Percentiles rank a stretch among this genome's conserved stretches.
Evolutionary conservation across 768 basidiomycete genomes (phyloP).

Genomic region (Lactarius evosmus): DNA sequence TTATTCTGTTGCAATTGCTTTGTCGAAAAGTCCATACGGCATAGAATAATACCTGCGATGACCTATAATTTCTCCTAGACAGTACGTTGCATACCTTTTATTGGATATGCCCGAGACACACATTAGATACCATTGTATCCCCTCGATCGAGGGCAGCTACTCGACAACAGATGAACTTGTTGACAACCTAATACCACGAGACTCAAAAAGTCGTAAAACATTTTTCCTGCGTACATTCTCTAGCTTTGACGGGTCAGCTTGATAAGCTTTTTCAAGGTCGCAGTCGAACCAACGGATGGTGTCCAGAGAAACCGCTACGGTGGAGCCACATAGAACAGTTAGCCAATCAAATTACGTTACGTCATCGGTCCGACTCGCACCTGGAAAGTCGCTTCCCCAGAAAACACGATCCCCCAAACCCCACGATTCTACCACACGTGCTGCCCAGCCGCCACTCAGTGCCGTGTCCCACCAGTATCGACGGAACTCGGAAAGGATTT

Average conservation of each 20-base stretch:
- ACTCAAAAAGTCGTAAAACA: conserved; percentile 47
- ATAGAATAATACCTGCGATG: neutral
- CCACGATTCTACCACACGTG: conserved; percentile 52
- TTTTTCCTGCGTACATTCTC: conserved; percentile 47
- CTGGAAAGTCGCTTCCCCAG: conserved; percentile 77
- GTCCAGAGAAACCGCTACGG: conserved; percentile 24
- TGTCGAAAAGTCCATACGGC: neutral
- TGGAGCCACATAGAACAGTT: neutral
- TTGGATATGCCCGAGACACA: neutral
- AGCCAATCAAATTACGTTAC: neutral
- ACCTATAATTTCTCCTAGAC: neutral
- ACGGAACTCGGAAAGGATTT: conserved; percentile 66
- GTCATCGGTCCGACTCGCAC: conserved; percentile 35
- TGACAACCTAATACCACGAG: conserved; percentile 14
- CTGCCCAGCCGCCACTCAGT: conserved; percentile 54
- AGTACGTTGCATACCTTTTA: neutral
- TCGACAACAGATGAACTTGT: neutral
- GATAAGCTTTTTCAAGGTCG: conserved; percentile 30
- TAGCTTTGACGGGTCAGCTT: conserved; percentile 39
- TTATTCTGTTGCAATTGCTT: neutral
- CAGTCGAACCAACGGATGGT: conserved; percentile 56
- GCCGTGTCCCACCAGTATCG: conserved; percentile 76
- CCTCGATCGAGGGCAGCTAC: neutral
- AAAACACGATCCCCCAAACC: conserved; percentile 51
- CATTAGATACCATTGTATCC: neutral